Conservation (phyloP, 2,329 filamentous ascomycete genomes). For the Colletotrichum filicis region DNA sequence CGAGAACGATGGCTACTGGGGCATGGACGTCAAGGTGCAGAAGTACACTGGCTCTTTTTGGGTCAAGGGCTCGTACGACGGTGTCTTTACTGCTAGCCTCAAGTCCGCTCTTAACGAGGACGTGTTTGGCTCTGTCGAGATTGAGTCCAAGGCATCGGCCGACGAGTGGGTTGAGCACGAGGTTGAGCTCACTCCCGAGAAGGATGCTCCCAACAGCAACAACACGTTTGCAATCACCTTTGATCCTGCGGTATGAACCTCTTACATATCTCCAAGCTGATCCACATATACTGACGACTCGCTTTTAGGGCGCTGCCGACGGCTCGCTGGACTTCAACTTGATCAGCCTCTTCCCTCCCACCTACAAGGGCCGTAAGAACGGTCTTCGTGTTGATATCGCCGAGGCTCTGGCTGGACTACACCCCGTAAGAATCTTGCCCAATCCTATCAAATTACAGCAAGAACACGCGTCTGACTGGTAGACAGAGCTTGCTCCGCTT, state of each 20-base stretch:
- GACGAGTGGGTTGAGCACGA: conserved; percentile 63
- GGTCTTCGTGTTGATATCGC: conserved; percentile 67
- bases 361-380: conserved; percentile 67
- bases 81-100: conserved; percentile 59
- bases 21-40: conserved; percentile 61
- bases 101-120: conserved; percentile 56
- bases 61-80: conserved; percentile 60
- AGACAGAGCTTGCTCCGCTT: conserved; percentile 65
- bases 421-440: conserved; percentile 51
- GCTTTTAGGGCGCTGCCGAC: conserved; percentile 45
- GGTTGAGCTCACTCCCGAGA: conserved; percentile 53
- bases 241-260: conserved; percentile 48
- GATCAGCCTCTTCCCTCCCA: conserved; percentile 70
- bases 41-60: conserved; percentile 64
- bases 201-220: conserved; percentile 62
- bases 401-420: conserved; percentile 61
- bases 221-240: conserved; percentile 68
- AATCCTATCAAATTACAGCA: no score
- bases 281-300: not conserved
- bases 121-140: conserved; percentile 57
- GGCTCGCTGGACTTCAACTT: conserved; percentile 66
- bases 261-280: not conserved
- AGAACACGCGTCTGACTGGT: not conserved
- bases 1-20: conserved; percentile 67
- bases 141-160: conserved; percentile 53